These are phyloP conservation scores for Haplosporangium sp. DNA, from an alignment of 371 early-diverging fungal genomes.

Conservation along the genomic window DNA sequence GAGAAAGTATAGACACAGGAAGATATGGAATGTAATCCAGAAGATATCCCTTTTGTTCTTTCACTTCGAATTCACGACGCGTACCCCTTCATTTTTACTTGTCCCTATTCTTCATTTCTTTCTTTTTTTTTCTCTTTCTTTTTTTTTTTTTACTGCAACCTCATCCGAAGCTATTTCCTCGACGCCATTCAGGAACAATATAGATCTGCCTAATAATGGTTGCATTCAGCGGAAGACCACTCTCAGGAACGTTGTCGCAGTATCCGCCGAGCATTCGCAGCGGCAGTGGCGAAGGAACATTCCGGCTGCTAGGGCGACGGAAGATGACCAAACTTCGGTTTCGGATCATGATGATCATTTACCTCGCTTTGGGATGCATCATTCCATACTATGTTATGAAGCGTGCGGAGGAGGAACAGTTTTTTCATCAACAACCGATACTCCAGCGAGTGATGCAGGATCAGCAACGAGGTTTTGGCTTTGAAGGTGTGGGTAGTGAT, in stretches of 20 bases:
- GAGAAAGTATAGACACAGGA: background rate
- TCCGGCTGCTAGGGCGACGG: slow-evolving; percentile 35
- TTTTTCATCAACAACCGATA: slow-evolving; percentile 3
- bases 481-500: no score
- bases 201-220: slow-evolving; percentile 12
- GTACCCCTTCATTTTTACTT: no score
- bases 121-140: background rate
- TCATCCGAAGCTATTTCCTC: no score
- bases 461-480: background rate
- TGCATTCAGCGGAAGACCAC: slow-evolving; percentile 10
- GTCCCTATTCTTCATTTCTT: no score
- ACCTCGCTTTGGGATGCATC: slow-evolving; percentile 42
- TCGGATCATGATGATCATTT: slow-evolving; percentile 18
- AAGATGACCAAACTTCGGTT: slow-evolving; percentile 28
- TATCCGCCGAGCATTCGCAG: slow-evolving; percentile 3
- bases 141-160: background rate
- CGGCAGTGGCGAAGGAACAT: slow-evolving; percentile 1
- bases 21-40: background rate
- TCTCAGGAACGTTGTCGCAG: slow-evolving; percentile 19
- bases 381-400: slow-evolving; percentile 51
- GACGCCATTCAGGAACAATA: background rate
- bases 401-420: slow-evolving; percentile 29
- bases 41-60: slow-evolving; percentile 4
- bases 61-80: background rate
- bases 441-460: background rate